Conservation (phyloP, 768 basidiomycete genomes). For the Collybia nuda region DNA sequence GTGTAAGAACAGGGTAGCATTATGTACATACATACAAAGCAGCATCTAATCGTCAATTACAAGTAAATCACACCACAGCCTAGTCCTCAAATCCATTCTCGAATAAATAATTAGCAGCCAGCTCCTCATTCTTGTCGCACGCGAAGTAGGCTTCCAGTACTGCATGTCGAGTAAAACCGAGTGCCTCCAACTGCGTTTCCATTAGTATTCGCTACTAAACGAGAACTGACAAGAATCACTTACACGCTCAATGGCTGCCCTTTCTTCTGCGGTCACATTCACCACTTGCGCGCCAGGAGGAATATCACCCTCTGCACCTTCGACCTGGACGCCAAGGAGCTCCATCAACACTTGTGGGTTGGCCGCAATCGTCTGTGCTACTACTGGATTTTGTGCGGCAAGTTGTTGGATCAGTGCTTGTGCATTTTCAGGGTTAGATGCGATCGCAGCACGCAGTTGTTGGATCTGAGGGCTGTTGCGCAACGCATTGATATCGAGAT, state of each 20-base stretch:
- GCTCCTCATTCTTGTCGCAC: slow-evolving; percentile 96
- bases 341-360: slow-evolving; percentile 73
- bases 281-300: slow-evolving; percentile 63
- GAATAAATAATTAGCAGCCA: slow-evolving; percentile 93
- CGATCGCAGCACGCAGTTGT: slow-evolving; percentile 71
- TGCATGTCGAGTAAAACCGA: slow-evolving; percentile 82
- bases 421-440: slow-evolving; percentile 73
- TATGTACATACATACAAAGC: slow-evolving; percentile 2
- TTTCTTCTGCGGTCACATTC: slow-evolving; percentile 83
- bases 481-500: slow-evolving; percentile 51
- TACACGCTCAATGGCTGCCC: slow-evolving; percentile 86
- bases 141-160: slow-evolving; percentile 92
- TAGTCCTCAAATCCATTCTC: slow-evolving; percentile 64
- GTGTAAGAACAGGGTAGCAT: no score
- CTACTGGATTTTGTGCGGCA: slow-evolving; percentile 66
- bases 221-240: slow-evolving; percentile 26
- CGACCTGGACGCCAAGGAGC: slow-evolving; percentile 53
- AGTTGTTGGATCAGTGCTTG: slow-evolving; percentile 88
- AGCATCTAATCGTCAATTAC: not conserved
- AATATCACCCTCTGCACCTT: slow-evolving; percentile 36
- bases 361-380: slow-evolving; percentile 64
- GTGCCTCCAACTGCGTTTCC: slow-evolving; percentile 66
- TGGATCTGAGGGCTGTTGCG: slow-evolving; percentile 64
- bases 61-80: not conserved
- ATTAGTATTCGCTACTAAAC: not conserved